Conservation (phyloP, 352 stramenopile species). For the Pythium inflatum region DNA sequence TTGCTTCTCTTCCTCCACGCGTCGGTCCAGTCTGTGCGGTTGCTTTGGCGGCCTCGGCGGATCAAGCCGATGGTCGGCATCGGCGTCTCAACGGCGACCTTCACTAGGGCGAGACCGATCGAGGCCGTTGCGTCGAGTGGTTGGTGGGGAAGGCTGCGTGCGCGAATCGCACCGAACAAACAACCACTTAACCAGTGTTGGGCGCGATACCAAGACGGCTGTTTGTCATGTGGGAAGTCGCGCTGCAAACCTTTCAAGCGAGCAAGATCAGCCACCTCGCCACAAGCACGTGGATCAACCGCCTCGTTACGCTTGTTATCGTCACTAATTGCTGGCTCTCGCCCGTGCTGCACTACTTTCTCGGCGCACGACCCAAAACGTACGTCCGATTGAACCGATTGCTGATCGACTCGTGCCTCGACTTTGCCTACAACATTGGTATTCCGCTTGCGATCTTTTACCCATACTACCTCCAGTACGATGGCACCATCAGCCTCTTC, state of each 20-base stretch:
- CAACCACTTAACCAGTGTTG: no score
- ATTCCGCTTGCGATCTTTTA: conserved; percentile 21
- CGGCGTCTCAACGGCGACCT: no score
- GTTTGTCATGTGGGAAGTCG: conserved; percentile 9
- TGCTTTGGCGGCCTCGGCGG: no score
- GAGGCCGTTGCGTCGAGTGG: no score
- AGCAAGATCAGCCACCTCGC: conserved; percentile 18
- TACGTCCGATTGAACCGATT: neutral
- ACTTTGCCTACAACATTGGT: conserved; percentile 6
- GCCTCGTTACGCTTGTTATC: conserved; percentile 6
- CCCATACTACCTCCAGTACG: conserved; percentile 21
- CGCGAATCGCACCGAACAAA: no score
- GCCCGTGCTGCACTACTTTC: neutral
- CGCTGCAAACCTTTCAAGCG: conserved; percentile 19
- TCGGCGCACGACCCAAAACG: neutral
- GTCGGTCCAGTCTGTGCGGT: no score
- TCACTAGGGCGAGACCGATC: no score
- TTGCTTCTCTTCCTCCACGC: no score
- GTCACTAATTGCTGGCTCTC: conserved; percentile 26
- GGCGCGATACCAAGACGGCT: neutral
- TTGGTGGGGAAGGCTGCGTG: no score
- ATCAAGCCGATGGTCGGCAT: no score
- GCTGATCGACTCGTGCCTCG: neutral
- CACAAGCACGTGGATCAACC: conserved; percentile 23
- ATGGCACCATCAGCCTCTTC: neutral